phyloP scores from a whole-genome alignment of 371 early-diverging fungal species.

The Gilbertella persicaria region DNA sequence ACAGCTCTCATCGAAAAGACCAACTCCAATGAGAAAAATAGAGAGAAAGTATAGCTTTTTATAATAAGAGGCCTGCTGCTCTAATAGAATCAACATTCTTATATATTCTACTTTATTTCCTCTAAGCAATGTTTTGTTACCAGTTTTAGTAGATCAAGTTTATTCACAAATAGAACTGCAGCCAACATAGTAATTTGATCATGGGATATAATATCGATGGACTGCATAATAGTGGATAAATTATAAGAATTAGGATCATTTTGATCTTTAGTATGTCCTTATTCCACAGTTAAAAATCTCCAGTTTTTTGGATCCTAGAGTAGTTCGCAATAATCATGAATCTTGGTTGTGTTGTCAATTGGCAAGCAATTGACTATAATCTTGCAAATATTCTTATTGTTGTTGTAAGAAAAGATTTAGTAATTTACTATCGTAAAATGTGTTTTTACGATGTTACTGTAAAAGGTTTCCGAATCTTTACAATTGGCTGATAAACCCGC shows the following conservation, averaged over 20 bases:
- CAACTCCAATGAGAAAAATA: too few species aligned
- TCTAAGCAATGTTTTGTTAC: conserved; percentile 17
- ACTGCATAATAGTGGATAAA: conserved; percentile 19
- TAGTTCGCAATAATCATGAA: conserved; percentile 21
- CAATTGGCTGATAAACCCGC: conserved; percentile 22
- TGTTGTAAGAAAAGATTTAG: conserved; percentile 15
- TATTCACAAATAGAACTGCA: conserved; percentile 20
- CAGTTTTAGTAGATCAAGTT: conserved; percentile 19
- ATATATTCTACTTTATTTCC: conserved; percentile 19
- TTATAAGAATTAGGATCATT: conserved; percentile 14
- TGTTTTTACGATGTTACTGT: conserved; percentile 22
- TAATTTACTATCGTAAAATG: conserved; percentile 23
- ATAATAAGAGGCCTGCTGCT: conserved; percentile 14
- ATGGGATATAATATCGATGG: conserved; percentile 15
- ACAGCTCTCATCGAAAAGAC: too few species aligned
- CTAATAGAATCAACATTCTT: conserved; percentile 16
- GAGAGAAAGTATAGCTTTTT: conserved; percentile 14
- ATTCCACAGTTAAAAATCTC: conserved; percentile 24
- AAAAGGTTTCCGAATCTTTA: conserved; percentile 20
- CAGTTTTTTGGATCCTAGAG: conserved; percentile 20
- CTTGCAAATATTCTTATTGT: conserved; percentile 18
- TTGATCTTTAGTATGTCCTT: conserved; percentile 22
- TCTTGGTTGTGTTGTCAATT: conserved; percentile 21
- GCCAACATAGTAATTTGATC: conserved; percentile 20
- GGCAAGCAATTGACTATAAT: conserved; percentile 18